Evolutionary conservation across 768 basidiomycete species (phyloP), one percentile per base, ranked within the genome.

Genomic region (Fomitopsis serialis): DNA sequence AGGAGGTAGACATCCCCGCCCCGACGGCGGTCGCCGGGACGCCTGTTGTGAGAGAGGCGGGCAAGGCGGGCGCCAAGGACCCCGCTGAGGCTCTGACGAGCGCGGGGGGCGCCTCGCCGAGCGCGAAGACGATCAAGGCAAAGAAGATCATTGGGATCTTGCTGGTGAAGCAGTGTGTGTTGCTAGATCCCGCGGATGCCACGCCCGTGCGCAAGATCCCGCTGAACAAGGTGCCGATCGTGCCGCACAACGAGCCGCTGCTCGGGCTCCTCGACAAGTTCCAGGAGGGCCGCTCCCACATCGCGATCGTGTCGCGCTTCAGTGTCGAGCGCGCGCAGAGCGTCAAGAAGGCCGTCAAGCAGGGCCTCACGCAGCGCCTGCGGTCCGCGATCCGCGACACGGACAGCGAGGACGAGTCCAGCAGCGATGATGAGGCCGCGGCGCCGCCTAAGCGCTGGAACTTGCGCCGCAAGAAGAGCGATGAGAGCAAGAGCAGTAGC

Each of bases 241-340:
- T 95, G 2, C 89, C 92, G 2, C 86, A 84, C 42, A 92, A 95
- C 61, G 89, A 92, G 67, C 80, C 92, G 22, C 74, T 96, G 0
- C 78, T 94, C 13, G 84, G 87, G 23, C 89, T 93, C 56, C 75
- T 95, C 29, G 92, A 94, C 66, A 86, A 77, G 55, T 95, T 95
- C 67, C 92, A 94, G 66, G 91, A 92, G 63, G 92, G 91, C 3
- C 78, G 90, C 27, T 90, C 87, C 40, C 92, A 96, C 65, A 94
- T 96, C 81, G 92, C 92, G 21, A 88, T 95, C 59, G 90, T 94
- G 23, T 67, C 66, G 27, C 64, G 68, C 36, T 64, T 68, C 60
- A 69, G 66, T 53, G 62, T 66, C 45, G 68, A 66, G 40, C 64
- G 63, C 74, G 87, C 87, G 17, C 76, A 81, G n/a, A 85, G 84